Evolutionary conservation across 257 asterid genomes (phyloP).

Genomic region (Solanum pimpinellifolium): DNA sequence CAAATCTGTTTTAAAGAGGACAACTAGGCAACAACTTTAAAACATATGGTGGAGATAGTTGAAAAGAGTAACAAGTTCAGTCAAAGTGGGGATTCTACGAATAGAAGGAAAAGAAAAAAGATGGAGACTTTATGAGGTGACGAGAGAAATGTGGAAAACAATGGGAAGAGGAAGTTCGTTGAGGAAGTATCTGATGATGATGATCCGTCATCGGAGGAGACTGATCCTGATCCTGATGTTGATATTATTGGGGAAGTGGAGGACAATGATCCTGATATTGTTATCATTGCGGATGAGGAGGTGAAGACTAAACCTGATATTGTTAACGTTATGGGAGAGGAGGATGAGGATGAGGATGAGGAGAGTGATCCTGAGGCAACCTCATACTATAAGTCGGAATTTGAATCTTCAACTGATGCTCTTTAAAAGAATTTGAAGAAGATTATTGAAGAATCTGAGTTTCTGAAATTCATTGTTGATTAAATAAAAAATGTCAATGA

Average conservation of each 20-base stretch:
- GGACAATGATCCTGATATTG: neutral
- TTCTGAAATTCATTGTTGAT: slow-evolving; percentile 7
- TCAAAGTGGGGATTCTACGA: no score
- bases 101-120: no score
- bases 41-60: no score
- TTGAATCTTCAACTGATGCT: neutral
- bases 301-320: neutral
- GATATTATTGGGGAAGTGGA: neutral
- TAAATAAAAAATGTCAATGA: slow-evolving; percentile 12
- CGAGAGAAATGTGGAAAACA: no score
- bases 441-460: neutral
- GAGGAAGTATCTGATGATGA: no score
- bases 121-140: no score
- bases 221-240: neutral
- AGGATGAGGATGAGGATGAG: neutral
- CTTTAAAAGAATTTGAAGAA: neutral
- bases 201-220: neutral
- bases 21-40: no score
- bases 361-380: neutral
- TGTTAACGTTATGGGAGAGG: no score
- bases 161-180: no score
- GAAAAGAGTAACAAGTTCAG: no score
- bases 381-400: neutral
- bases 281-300: neutral
- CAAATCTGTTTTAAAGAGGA: no score